phyloP scores from a whole-genome alignment of 2,329 filamentous ascomycete species.

The Cladosporium sp. region DNA sequence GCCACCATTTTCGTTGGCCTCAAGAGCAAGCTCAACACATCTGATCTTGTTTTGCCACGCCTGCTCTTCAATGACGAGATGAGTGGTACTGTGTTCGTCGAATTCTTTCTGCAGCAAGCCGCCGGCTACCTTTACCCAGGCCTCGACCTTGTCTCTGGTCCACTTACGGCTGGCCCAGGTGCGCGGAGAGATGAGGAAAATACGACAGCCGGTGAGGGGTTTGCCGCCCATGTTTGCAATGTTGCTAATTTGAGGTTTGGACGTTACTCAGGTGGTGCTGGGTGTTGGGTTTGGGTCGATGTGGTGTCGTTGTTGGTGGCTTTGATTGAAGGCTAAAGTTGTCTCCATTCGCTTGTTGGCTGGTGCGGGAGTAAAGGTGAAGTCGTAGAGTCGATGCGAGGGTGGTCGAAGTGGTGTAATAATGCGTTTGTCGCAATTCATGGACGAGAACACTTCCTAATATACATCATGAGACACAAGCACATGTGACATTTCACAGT shows the following conservation, averaged over 20 bases:
- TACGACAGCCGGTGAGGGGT: slow-evolving; percentile 12
- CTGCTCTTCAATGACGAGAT: slow-evolving; percentile 64
- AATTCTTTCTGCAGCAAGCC: slow-evolving; percentile 51
- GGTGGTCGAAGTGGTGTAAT: too few species aligned
- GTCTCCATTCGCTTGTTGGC: too few species aligned
- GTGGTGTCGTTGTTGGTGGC: too few species aligned
- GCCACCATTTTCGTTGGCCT: slow-evolving; percentile 7
- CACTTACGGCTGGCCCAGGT: slow-evolving; percentile 14
- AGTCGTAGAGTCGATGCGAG: too few species aligned
- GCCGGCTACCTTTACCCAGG: slow-evolving; percentile 62
- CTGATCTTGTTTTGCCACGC: slow-evolving; percentile 50
- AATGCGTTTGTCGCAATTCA: too few species aligned
- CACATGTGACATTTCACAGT: too few species aligned
- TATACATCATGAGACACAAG: too few species aligned
- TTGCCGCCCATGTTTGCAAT: slow-evolving; percentile 9
- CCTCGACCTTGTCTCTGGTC: slow-evolving; percentile 39
- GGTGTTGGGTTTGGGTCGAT: too few species aligned
- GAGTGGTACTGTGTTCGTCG: slow-evolving; percentile 51
- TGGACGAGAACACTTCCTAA: too few species aligned
- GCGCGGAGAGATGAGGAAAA: slow-evolving; percentile 13
- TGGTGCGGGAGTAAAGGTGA: too few species aligned
- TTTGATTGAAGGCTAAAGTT: too few species aligned
- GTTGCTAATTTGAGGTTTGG: not conserved
- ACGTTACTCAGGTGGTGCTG: not conserved
- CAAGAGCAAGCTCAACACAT: not conserved